Evolutionary conservation across 2,329 filamentous ascomycete genomes (phyloP).

Genomic region (Neocucurbitaria cava): DNA sequence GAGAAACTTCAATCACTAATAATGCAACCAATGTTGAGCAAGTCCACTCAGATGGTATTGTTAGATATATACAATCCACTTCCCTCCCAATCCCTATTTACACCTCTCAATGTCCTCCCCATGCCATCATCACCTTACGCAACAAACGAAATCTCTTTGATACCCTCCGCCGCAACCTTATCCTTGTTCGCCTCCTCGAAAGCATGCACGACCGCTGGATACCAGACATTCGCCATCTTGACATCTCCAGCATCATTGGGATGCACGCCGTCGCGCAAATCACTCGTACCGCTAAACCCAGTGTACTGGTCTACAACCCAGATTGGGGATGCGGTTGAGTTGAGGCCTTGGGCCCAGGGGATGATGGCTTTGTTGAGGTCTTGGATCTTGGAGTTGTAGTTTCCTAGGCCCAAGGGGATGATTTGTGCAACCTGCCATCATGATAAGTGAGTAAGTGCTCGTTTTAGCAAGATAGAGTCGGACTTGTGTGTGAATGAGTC

Average conservation of each 20-base stretch:
- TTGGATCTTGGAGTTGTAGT: constrained; percentile 49
- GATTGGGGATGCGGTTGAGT: constrained; percentile 50
- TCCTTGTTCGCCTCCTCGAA: constrained; percentile 30
- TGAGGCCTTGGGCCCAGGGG: constrained; percentile 49
- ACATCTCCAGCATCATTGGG: constrained; percentile 51
- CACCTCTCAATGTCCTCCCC: neutral
- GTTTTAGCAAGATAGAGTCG: no score
- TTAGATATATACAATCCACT: neutral
- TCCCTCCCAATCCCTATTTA: neutral
- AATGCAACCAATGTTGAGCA: no score
- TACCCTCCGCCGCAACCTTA: constrained; percentile 3
- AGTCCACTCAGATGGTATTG: no score
- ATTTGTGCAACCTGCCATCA: constrained; percentile 55
- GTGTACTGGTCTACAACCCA: constrained; percentile 55
- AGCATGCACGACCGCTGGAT: constrained; percentile 33
- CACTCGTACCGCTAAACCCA: constrained; percentile 42
- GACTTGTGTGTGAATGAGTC: no score
- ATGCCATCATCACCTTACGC: neutral
- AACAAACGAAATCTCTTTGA: constrained; percentile 6
- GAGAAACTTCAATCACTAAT: no score
- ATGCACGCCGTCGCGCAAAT: constrained; percentile 51
- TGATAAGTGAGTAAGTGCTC: neutral
- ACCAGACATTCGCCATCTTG: constrained; percentile 50
- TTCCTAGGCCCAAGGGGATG: constrained; percentile 43
- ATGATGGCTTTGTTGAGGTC: constrained; percentile 50